phyloP scores from a whole-genome alignment of 148 eudicot genomes.

The Gaultheria prostrata region DNA sequence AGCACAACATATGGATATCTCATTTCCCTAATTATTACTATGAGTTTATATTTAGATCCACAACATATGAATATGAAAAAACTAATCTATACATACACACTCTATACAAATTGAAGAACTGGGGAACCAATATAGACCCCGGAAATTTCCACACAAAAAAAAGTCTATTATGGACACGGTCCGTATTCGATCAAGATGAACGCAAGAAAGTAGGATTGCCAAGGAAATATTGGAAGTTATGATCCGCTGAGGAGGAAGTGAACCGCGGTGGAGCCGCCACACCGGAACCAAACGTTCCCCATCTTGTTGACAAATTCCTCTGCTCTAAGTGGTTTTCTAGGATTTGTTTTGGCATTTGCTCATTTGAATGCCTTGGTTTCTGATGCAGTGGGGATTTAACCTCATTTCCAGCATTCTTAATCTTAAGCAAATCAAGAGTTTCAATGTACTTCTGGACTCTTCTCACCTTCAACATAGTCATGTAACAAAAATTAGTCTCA shows the following conservation, averaged over 20 bases:
- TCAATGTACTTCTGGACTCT: conserved; percentile 29
- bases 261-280: not conserved
- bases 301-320: conserved; percentile 15
- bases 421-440: conserved; percentile 30
- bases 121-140: no score
- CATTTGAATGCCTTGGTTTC: not conserved
- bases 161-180: not conserved
- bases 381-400: no score
- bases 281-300: conserved; percentile 8
- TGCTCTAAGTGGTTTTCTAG: not conserved
- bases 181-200: not conserved
- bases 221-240: not conserved
- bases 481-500: not conserved
- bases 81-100: not conserved
- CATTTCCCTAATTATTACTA: not conserved
- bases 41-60: not conserved
- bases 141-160: not conserved
- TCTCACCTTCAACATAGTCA: conserved; percentile 23
- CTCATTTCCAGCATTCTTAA: conserved; percentile 6
- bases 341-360: conserved; percentile 9
- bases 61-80: not conserved
- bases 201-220: not conserved
- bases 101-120: not conserved
- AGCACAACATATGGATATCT: no score
- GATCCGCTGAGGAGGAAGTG: not conserved